Conservation (phyloP, 116 monocot species). For the Posidonia oceanica region DNA sequence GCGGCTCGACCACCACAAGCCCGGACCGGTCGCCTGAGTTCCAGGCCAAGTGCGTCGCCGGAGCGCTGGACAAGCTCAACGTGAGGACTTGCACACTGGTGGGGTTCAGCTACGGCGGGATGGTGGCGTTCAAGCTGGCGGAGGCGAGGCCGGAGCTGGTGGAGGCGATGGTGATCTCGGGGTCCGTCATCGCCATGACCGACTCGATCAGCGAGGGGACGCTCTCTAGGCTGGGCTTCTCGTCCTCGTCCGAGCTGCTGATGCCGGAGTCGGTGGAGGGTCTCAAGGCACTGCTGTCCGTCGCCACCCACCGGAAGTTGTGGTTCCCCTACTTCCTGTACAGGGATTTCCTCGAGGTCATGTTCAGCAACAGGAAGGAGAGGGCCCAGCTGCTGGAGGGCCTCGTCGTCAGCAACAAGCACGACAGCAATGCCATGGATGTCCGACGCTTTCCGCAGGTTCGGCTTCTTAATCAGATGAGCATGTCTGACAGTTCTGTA, state of each 20-base stretch:
- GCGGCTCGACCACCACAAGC: constrained; percentile 31
- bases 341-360: constrained; percentile 66
- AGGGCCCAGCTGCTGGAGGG: constrained; percentile 70
- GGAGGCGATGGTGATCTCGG: constrained; percentile 50
- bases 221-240: constrained; percentile 51
- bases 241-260: constrained; percentile 60
- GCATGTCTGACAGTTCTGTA: too few relatives aligned
- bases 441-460: constrained; percentile 59
- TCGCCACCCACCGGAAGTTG: constrained; percentile 41
- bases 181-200: constrained; percentile 68
- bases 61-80: constrained; percentile 36
- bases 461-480: not conserved
- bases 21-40: constrained; percentile 57
- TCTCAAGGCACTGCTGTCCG: constrained; percentile 46
- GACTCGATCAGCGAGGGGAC: constrained; percentile 44
- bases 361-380: constrained; percentile 84
- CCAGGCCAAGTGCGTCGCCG: constrained; percentile 54
- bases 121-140: constrained; percentile 88
- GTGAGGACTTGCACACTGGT: constrained; percentile 61
- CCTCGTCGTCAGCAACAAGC: constrained; percentile 51
- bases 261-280: constrained; percentile 75
- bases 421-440: constrained; percentile 5
- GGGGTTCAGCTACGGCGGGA: constrained; percentile 93
- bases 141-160: constrained; percentile 58
- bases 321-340: constrained; percentile 72